phyloP scores from a whole-genome alignment of 768 basidiomycete genomes.

The Trametes elegans region DNA sequence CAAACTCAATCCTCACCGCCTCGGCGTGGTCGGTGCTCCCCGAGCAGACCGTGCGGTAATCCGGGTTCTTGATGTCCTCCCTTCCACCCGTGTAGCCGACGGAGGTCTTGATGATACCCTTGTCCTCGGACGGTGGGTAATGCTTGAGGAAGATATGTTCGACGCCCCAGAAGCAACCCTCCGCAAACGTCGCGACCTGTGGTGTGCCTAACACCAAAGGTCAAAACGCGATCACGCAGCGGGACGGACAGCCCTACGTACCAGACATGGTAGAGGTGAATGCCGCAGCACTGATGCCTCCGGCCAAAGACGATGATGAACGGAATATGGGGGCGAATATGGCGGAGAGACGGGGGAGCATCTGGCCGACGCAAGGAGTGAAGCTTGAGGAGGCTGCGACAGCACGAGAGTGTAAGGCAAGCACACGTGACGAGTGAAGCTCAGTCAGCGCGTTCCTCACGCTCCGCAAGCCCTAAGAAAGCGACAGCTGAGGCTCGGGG shows the following conservation, averaged over 20 bases:
- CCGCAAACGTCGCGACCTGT: conserved; percentile 50
- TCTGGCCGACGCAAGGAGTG: conserved; percentile 2
- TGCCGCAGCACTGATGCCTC: conserved; percentile 14
- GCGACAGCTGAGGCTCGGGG: no score
- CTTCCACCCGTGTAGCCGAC: conserved; percentile 84
- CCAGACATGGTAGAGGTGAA: conserved; percentile 20
- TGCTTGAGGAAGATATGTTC: conserved; percentile 84
- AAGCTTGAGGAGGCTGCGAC: neutral
- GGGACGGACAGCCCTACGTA: conserved; percentile 4
- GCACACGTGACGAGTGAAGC: conserved; percentile 14
- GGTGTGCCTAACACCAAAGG: conserved; percentile 31
- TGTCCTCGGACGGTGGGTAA: conserved; percentile 66
- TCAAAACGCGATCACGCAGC: neutral
- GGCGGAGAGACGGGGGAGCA: conserved; percentile 16
- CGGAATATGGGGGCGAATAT: conserved; percentile 12
- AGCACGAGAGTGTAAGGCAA: conserved; percentile 16
- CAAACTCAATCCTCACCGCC: conserved; percentile 82
- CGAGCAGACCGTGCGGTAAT: conserved; percentile 73
- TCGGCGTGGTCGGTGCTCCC: conserved; percentile 90
- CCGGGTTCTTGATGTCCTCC: conserved; percentile 51
- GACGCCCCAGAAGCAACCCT: conserved; percentile 87
- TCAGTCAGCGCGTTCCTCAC: conserved; percentile 7
- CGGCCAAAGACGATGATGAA: neutral
- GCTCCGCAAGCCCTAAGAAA: no score
- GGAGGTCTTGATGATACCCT: conserved; percentile 69